These are phyloP conservation scores for Forsythia viridissima DNA, from an alignment of 257 asterid genomes.

Conservation along the genomic window DNA sequence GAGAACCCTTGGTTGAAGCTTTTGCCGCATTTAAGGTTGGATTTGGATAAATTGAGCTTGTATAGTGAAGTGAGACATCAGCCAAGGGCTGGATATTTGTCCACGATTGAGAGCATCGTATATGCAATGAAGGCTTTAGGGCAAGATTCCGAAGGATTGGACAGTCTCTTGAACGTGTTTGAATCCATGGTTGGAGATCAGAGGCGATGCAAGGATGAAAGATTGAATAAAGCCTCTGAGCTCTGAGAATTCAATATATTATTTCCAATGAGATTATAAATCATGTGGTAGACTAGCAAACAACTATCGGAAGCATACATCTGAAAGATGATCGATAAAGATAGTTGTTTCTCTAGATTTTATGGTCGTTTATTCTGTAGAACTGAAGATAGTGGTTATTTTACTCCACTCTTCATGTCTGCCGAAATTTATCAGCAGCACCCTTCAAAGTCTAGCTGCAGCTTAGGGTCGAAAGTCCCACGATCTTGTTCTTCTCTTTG, in stretches of 20 bases:
- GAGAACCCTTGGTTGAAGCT: constrained; percentile 90
- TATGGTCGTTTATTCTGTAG: too few relatives aligned
- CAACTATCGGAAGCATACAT: neutral
- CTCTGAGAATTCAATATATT: neutral
- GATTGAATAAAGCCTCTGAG: constrained; percentile 45
- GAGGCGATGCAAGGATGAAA: constrained; percentile 64
- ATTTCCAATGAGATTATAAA: too few relatives aligned
- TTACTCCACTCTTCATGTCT: too few relatives aligned
- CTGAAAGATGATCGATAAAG: neutral
- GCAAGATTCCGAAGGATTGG: constrained; percentile 57
- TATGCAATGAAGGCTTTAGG: constrained; percentile 79
- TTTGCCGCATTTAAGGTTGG: constrained; percentile 79
- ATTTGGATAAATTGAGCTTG: constrained; percentile 59
- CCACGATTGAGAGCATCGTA: constrained; percentile 93
- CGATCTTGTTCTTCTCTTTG: too few relatives aligned
- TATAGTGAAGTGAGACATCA: constrained; percentile 86
- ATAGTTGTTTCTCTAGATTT: neutral
- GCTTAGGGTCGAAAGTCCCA: too few relatives aligned
- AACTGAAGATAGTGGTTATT: too few relatives aligned
- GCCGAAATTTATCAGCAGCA: too few relatives aligned
- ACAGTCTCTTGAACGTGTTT: constrained; percentile 68
- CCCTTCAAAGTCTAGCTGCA: too few relatives aligned
- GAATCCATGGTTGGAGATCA: constrained; percentile 90
- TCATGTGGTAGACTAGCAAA: too few relatives aligned
- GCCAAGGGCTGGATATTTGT: constrained; percentile 77